phyloP scores from a whole-genome alignment of 495 filamentous ascomycete genomes.

The Terfezia claveryi region DNA sequence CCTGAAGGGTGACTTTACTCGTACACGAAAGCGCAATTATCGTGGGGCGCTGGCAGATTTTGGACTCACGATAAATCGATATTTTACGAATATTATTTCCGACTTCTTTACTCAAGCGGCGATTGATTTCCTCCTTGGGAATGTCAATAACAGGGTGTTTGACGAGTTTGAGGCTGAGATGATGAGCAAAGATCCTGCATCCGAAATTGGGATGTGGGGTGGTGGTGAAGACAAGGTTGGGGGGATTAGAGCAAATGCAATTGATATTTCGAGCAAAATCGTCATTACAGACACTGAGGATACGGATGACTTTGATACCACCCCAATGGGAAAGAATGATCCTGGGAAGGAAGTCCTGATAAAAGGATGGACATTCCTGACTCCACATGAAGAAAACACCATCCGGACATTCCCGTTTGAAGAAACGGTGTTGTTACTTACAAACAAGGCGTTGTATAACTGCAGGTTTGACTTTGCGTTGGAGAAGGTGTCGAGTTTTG shows the following conservation, averaged over 20 bases:
- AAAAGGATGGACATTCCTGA: conserved; percentile 30
- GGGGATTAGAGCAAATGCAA: conserved; percentile 65
- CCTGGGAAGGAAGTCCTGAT: conserved; percentile 45
- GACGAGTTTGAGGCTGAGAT: conserved; percentile 78
- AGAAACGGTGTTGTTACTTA: conserved; percentile 69
- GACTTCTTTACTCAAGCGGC: conserved; percentile 89
- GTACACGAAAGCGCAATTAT: conserved; percentile 73
- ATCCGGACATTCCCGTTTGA: conserved; percentile 48
- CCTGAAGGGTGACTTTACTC: conserved; percentile 85
- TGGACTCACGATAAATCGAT: conserved; percentile 59
- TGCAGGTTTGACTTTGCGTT: conserved; percentile 82
- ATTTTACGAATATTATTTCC: conserved; percentile 69
- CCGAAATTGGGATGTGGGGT: not conserved
- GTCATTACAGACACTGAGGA: conserved; percentile 42
- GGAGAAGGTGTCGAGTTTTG: conserved; percentile 77
- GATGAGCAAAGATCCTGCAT: conserved; percentile 67
- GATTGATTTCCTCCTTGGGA: conserved; percentile 86
- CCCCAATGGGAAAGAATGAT: conserved; percentile 14
- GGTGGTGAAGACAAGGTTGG: conserved; percentile 24
- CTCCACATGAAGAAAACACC: conserved; percentile 42
- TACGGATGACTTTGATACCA: no score
- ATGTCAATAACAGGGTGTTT: conserved; percentile 60
- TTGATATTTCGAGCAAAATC: conserved; percentile 64
- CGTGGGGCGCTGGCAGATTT: conserved; percentile 85
- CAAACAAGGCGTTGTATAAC: conserved; percentile 60